Evolutionary conservation across 192 early-diverging fungal species (phyloP).

Genomic region (Coemansia sp.): DNA sequence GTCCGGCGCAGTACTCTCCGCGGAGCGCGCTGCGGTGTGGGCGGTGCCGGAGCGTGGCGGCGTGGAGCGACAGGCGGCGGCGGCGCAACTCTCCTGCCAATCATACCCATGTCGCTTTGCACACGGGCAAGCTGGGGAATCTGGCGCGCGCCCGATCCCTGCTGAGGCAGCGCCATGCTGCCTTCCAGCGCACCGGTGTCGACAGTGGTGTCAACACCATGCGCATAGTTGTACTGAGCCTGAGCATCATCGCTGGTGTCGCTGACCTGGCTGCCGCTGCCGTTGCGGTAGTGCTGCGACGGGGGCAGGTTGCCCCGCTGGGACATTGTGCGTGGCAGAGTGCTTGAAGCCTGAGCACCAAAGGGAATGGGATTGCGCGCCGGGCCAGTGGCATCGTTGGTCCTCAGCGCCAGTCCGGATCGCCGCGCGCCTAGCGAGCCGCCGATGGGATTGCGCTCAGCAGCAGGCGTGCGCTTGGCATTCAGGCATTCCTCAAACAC

Average conservation of each 20-base stretch:
- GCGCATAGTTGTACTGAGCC: conserved; percentile 6
- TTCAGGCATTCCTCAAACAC: conserved; percentile 34
- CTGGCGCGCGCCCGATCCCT: conserved; percentile 16
- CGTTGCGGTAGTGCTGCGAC: conserved; percentile 18
- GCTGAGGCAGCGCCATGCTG: conserved; percentile 26
- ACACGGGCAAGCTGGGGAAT: conserved; percentile 38
- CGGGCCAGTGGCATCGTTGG: conserved; percentile 7
- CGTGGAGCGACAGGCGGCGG: conserved; percentile 38
- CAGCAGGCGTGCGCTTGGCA: conserved; percentile 30
- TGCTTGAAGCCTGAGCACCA: conserved; percentile 4
- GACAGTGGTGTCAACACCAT: conserved; percentile 10
- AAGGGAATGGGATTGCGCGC: conserved; percentile 31
- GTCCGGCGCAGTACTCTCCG: conserved; percentile 56
- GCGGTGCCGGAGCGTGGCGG: conserved; percentile 52
- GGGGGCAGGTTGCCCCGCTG: conserved; percentile 7
- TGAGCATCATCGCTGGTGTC: conserved; percentile 17
- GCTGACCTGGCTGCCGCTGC: conserved; percentile 29
- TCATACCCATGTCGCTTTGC: conserved; percentile 40
- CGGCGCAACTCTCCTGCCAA: conserved; percentile 5
- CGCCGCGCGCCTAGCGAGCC: conserved; percentile 20
- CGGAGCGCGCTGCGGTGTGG: conserved; percentile 34
- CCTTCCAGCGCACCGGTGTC: conserved; percentile 13
- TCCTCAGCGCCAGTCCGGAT: conserved; percentile 22
- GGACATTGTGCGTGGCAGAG: conserved; percentile 29
- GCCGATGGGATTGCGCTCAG: conserved; percentile 28